These are phyloP conservation scores for Mrakiaceae sp. DNA, from an alignment of 1,284 basidiomycete species.

Conservation along the genomic window DNA sequence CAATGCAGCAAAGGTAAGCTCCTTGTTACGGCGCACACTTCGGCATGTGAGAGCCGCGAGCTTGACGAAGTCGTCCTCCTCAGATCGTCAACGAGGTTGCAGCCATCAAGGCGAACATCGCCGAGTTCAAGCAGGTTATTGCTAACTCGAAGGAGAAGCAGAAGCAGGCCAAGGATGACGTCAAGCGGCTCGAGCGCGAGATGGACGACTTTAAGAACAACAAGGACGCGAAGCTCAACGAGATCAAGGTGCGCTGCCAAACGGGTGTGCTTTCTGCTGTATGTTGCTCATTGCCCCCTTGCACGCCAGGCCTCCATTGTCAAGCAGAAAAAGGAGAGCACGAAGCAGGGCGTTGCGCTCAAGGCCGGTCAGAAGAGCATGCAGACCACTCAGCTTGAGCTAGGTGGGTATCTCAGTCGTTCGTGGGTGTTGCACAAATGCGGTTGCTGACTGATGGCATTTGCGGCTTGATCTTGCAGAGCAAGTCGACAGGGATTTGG, in stretches of 20 bases:
- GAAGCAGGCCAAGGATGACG: slow-evolving; percentile 61
- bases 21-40: background rate
- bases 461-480: slow-evolving; percentile 37
- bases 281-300: background rate
- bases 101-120: slow-evolving; percentile 54
- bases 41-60: background rate
- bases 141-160: slow-evolving; percentile 63
- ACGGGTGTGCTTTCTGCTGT: background rate
- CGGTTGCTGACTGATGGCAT: too few relatives aligned
- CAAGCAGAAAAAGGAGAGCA: slow-evolving; percentile 66
- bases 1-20: slow-evolving; percentile 69
- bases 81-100: slow-evolving; percentile 76
- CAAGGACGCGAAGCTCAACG: slow-evolving; percentile 91
- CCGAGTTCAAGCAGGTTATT: slow-evolving; percentile 54
- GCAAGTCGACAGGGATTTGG: slow-evolving; percentile 72
- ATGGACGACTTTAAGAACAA: slow-evolving; percentile 99
- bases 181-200: slow-evolving; percentile 80
- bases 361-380: slow-evolving; percentile 82
- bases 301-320: slow-evolving; percentile 54
- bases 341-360: slow-evolving; percentile 66
- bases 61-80: background rate
- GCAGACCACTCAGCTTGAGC: slow-evolving; percentile 74
- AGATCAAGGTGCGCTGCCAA: slow-evolving; percentile 59
- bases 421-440: too few relatives aligned
- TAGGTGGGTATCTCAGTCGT: slow-evolving; percentile 45